Evolutionary conservation across 73 alveolate genomes (phyloP), one percentile per base, ranked within the genome.

Genomic region (Loxodes magnus): DNA sequence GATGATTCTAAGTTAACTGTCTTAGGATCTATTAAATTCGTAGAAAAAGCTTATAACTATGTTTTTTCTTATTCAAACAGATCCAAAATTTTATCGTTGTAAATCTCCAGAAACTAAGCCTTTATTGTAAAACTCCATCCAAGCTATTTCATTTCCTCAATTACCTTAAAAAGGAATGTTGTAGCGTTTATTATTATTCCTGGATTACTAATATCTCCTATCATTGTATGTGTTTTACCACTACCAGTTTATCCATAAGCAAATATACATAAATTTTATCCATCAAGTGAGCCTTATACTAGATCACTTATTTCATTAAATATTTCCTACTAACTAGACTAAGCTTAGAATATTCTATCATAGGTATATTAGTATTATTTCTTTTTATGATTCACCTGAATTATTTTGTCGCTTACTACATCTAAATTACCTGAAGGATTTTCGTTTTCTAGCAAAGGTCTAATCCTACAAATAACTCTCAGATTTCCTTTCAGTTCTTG

Each of bases 201-300:
- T 39, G 86, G 80, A 15, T 67, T 60, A 27, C 70, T 73, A 5
- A 62, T 75, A 33, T 70, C 80, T 7, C 99, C 99, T 54, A 86
- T 79, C 84, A 93, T 86, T 2, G 99, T 89, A 56, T 56, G 83
- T 0, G 99, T 93, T 56, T 93, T 93, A n/a, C 99, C 99, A 20
- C 93, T 65, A 2, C 99, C 99, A 4, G 99, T 93, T 72, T 90
- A 87, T 0, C 99, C 99, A 73, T 93, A 93, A 12, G 99, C 99
- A 51, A 93, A 89, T 5, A 93, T 88, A 66, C 97, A 89, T n/a
- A 93, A 96, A 82, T 89, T 93, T 46, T 71, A 88, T 5, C 99
- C 97, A 75, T 89, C 97, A 44, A 89, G 66, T 17, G 96, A 37
- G 27, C 59, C 27, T 24, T 46, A 41, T 25, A 46, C 59, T 1